Evolutionary conservation across 495 filamentous ascomycete genomes (phyloP).

Genomic region (Penicillium ucsense): DNA sequence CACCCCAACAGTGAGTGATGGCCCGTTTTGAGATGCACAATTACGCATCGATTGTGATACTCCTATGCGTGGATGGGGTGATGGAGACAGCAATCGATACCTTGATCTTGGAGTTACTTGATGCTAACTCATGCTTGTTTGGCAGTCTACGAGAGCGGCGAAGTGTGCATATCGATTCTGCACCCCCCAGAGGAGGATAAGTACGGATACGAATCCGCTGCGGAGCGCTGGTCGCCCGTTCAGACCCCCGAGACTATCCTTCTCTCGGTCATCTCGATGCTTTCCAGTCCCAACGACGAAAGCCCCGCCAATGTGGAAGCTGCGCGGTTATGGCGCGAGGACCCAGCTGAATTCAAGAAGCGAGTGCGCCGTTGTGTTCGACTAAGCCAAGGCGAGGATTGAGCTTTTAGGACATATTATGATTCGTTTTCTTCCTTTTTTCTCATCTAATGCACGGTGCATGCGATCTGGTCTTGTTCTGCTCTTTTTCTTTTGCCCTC

Average conservation of each 20-base stretch:
- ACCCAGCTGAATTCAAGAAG: constrained; percentile 71
- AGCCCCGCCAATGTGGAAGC: constrained; percentile 93
- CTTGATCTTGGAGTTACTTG: too few species aligned
- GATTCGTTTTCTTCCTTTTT: constrained; percentile 1
- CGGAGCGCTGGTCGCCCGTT: constrained; percentile 93
- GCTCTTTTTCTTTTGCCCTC: constrained; percentile 1
- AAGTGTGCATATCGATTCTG: constrained; percentile 94
- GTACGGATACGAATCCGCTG: constrained; percentile 87
- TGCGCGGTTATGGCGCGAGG: constrained; percentile 75
- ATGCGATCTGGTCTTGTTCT: constrained; percentile 8
- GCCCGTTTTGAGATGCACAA: neutral
- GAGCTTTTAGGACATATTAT: constrained; percentile 2
- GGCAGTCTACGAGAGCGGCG: constrained; percentile 71
- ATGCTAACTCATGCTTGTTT: too few species aligned
- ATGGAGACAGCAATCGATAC: too few species aligned
- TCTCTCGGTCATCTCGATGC: constrained; percentile 85
- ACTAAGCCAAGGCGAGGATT: constrained; percentile 73
- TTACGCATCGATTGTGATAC: too few species aligned
- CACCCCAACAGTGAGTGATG: constrained; percentile 71
- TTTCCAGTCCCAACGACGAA: constrained; percentile 89
- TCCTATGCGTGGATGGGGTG: too few species aligned
- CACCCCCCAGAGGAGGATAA: constrained; percentile 95
- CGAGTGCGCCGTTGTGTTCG: constrained; percentile 68
- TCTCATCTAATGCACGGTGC: constrained; percentile 4
- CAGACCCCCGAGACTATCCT: constrained; percentile 95